These are phyloP conservation scores for Fusarium sororula DNA, from an alignment of 2,329 filamentous ascomycete genomes.

Conservation along the genomic window DNA sequence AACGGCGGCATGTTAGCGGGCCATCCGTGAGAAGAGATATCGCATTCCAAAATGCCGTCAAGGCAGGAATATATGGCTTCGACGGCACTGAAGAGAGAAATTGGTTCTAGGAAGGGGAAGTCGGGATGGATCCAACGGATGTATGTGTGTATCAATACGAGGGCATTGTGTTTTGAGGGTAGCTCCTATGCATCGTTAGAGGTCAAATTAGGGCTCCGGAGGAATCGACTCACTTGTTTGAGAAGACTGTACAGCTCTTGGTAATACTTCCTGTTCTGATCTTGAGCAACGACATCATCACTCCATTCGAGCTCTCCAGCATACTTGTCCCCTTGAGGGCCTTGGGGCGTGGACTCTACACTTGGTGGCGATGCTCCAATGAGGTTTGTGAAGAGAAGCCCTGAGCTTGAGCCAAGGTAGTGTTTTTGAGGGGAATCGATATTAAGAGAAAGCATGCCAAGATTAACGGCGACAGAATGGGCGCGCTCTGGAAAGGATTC, in stretches of 20 bases:
- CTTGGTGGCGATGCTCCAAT: not conserved
- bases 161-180: not conserved
- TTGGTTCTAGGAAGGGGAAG: not conserved
- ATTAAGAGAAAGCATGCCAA: constrained; percentile 50
- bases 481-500: constrained; percentile 31
- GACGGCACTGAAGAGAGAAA: not conserved
- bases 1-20: not conserved
- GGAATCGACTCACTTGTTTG: not conserved
- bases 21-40: not conserved
- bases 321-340: not conserved
- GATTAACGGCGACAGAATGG: constrained; percentile 45
- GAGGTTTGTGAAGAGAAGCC: not conserved
- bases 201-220: fast-evolving
- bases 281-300: not conserved
- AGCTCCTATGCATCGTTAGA: not conserved
- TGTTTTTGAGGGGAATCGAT: constrained; percentile 35
- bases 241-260: not conserved
- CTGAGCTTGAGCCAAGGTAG: not conserved
- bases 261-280: not conserved
- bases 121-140: not conserved
- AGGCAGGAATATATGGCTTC: not conserved
- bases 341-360: not conserved
- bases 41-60: not conserved
- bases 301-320: not conserved
- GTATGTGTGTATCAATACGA: not conserved